Evolutionary conservation across 306 rosid species (phyloP).

Genomic region (Psophocarpus tetragonolobus): DNA sequence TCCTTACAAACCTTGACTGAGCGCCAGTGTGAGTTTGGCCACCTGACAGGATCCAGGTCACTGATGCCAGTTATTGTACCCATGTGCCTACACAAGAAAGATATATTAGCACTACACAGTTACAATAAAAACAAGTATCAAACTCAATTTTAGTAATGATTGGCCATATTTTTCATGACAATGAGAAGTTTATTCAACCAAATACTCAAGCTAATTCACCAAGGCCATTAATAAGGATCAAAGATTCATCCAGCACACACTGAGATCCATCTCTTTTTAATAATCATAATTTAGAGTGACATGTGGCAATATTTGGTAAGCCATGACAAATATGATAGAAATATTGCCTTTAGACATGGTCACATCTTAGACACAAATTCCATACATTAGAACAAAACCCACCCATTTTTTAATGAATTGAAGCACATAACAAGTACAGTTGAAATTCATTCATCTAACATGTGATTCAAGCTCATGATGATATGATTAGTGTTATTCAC

Average conservation of each 20-base stretch:
- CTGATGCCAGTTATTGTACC: conserved; percentile 95
- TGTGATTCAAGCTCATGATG: neutral
- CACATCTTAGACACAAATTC: neutral
- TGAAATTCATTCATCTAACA: neutral
- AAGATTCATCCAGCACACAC: neutral
- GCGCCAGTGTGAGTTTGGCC: conserved; percentile 97
- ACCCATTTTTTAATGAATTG: neutral
- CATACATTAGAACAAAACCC: neutral
- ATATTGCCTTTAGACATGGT: neutral
- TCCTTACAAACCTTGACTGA: conserved; percentile 83
- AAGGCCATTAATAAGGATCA: neutral
- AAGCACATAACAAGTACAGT: neutral
- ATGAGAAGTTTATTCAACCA: neutral
- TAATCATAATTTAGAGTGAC: neutral
- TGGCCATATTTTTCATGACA: neutral
- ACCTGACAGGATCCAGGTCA: conserved; percentile 80
- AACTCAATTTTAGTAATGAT: neutral
- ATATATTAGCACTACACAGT: neutral
- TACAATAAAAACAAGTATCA: neutral
- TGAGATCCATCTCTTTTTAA: neutral
- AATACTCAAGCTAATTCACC: neutral
- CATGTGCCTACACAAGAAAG: conserved; percentile 55
- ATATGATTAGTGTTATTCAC: neutral
- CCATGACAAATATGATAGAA: neutral
- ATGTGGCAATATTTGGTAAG: neutral